A percentile compares a stretch with the other conserved stretches of the same genome.
Conservation (phyloP, 371 early-diverging fungal genomes). For the Homolaphlyctis polyrhiza region DNA sequence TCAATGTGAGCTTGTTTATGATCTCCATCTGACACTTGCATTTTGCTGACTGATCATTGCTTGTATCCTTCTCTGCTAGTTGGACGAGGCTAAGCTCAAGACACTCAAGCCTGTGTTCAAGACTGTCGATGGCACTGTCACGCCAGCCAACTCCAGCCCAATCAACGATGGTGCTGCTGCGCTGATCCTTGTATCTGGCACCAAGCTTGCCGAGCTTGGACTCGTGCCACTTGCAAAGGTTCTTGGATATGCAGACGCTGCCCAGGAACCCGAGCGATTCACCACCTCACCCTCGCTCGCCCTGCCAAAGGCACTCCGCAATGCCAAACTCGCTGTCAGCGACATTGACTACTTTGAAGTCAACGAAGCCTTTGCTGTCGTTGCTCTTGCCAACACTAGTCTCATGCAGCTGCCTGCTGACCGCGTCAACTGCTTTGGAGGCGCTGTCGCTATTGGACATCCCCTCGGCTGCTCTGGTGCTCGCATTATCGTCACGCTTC, state of each 20-base stretch:
- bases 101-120: slow-evolving; percentile 87
- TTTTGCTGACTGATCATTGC: no score
- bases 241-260: slow-evolving; percentile 72
- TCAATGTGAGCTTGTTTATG: slow-evolving; percentile 17
- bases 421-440: slow-evolving; percentile 87
- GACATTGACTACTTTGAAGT: slow-evolving; percentile 79
- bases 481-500: slow-evolving; percentile 83
- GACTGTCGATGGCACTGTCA: slow-evolving; percentile 71
- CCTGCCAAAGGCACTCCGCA: slow-evolving; percentile 84
- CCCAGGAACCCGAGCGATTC: slow-evolving; percentile 77
- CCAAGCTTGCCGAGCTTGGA: slow-evolving; percentile 67
- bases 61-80: no score
- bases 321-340: slow-evolving; percentile 54
- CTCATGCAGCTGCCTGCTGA: slow-evolving; percentile 37
- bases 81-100: slow-evolving; percentile 69
- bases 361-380: slow-evolving; percentile 98
- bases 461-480: slow-evolving; percentile 97
- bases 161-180: slow-evolving; percentile 96
- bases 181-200: slow-evolving; percentile 74
- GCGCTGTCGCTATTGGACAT: slow-evolving; percentile 96
- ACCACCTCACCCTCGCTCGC: slow-evolving; percentile 91
- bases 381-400: slow-evolving; percentile 79
- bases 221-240: slow-evolving; percentile 78
- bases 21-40: no score
- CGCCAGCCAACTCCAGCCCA: slow-evolving; percentile 94